Percentiles rank a stretch among this genome's conserved stretches.
Evolutionary conservation across 2,329 filamentous ascomycete genomes (phyloP).

Genomic region (Aureobasidium sp.): DNA sequence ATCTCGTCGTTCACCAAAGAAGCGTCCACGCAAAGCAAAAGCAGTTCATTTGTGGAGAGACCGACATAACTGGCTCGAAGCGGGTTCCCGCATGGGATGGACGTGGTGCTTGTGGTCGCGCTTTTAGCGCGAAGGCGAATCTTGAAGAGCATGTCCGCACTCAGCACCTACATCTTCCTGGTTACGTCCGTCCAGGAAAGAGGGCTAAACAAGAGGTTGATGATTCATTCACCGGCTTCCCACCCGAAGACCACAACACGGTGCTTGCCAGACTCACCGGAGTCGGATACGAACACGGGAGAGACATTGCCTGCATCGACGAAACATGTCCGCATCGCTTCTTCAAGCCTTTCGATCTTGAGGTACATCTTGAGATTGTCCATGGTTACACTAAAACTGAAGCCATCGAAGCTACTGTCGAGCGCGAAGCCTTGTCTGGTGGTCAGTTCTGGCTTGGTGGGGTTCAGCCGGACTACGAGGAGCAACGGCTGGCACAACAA

Average conservation of each 20-base stretch:
- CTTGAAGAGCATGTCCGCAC: slow-evolving; percentile 81
- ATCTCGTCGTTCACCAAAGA: slow-evolving; percentile 71
- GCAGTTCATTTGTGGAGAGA: slow-evolving; percentile 71
- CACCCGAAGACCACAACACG: slow-evolving; percentile 14
- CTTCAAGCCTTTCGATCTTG: slow-evolving; percentile 51
- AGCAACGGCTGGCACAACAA: slow-evolving; percentile 30
- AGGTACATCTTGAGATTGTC: slow-evolving; percentile 45
- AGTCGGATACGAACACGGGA: slow-evolving; percentile 46
- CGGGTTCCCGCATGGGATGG: slow-evolving; percentile 57
- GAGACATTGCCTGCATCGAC: slow-evolving; percentile 47
- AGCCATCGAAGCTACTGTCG: slow-evolving; percentile 28
- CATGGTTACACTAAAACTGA: slow-evolving; percentile 35
- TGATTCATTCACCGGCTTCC: slow-evolving; percentile 29
- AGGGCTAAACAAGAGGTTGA: slow-evolving; percentile 33
- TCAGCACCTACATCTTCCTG: slow-evolving; percentile 60
- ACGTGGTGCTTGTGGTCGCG: slow-evolving; percentile 63
- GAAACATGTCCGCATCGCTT: slow-evolving; percentile 48
- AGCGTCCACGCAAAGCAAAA: slow-evolving; percentile 66
- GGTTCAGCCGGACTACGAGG: slow-evolving; percentile 23
- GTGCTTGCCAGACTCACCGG: slow-evolving; percentile 45
- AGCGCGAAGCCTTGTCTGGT: slow-evolving; percentile 35
- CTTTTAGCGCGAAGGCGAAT: slow-evolving; percentile 68
- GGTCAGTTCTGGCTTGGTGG: slow-evolving; percentile 43
- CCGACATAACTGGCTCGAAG: slow-evolving; percentile 53
- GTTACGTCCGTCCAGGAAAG: slow-evolving; percentile 33